Evolutionary conservation across 345 rosid genomes (phyloP).

Genomic region (Eucalyptus rudis): DNA sequence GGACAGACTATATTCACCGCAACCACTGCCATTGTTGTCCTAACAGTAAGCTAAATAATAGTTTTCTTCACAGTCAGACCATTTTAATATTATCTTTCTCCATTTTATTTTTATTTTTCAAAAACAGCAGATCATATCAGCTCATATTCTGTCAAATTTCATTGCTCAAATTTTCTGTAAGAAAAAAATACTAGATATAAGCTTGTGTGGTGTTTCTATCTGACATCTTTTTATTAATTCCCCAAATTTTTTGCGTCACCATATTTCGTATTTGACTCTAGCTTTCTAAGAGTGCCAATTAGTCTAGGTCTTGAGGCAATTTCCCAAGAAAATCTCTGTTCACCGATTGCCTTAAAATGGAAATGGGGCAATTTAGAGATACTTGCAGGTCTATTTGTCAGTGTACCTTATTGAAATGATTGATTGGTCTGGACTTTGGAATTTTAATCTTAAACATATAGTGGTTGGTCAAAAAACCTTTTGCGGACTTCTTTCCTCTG

Average conservation of each 20-base stretch:
- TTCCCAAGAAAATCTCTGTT: background rate
- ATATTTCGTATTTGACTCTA: background rate
- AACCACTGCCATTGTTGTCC: slow-evolving; percentile 91
- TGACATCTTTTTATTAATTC: background rate
- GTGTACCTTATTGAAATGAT: background rate
- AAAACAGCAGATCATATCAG: background rate
- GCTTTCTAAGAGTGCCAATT: background rate
- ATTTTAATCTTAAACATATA: background rate
- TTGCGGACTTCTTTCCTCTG: background rate
- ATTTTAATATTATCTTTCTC: background rate
- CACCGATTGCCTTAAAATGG: background rate
- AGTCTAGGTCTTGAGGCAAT: background rate
- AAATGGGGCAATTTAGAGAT: background rate
- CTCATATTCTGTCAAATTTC: background rate
- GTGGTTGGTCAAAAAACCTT: background rate
- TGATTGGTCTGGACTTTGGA: background rate
- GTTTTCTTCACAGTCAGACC: background rate
- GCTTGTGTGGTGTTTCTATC: background rate
- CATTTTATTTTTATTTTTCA: too few relatives aligned
- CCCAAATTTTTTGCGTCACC: background rate
- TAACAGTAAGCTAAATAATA: slow-evolving; percentile 47
- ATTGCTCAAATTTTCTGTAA: background rate
- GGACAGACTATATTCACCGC: slow-evolving; percentile 98
- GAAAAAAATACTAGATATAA: background rate
- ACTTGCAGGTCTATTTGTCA: background rate